Conservation (phyloP, 805 yeast genomes). For the Candida andamanensis region DNA sequence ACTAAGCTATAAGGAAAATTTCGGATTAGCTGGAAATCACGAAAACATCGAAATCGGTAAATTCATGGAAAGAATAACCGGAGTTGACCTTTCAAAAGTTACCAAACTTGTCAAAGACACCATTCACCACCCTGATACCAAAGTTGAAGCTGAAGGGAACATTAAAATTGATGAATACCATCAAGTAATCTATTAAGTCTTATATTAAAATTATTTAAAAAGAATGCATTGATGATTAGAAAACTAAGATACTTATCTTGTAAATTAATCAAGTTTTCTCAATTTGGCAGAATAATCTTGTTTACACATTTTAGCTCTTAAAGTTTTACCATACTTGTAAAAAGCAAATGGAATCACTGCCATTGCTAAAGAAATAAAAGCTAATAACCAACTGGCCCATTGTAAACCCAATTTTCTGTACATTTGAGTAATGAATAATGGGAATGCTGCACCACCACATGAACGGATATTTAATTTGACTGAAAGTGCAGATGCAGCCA, state of each 20-base stretch:
- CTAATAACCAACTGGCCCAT: conserved; percentile 79
- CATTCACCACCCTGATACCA: conserved; percentile 28
- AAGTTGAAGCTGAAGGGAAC: neutral
- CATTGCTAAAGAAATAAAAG: conserved; percentile 76
- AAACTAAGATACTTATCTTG: too few species aligned
- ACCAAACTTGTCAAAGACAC: conserved; percentile 48
- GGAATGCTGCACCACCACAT: conserved; percentile 86
- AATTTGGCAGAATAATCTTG: conserved; percentile 46
- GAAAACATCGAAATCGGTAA: conserved; percentile 84
- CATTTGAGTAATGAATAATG: conserved; percentile 78
- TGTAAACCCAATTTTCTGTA: conserved; percentile 66
- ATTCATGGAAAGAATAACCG: conserved; percentile 56
- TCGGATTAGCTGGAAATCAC: conserved; percentile 66
- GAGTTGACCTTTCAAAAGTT: conserved; percentile 43
- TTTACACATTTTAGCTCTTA: conserved; percentile 63
- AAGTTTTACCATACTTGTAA: conserved; percentile 57
- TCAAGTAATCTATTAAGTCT: conserved; percentile 1
- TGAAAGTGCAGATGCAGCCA: conserved; percentile 76
- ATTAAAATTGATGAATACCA: conserved; percentile 1
- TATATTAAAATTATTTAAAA: neutral
- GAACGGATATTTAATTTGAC: conserved; percentile 76
- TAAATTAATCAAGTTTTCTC: too few species aligned
- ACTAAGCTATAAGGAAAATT: conserved; percentile 20
- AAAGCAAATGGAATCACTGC: conserved; percentile 66
- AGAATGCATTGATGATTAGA: neutral